These are phyloP conservation scores for Microcera coccophila DNA, from an alignment of 2,329 filamentous ascomycete genomes.

Conservation along the genomic window DNA sequence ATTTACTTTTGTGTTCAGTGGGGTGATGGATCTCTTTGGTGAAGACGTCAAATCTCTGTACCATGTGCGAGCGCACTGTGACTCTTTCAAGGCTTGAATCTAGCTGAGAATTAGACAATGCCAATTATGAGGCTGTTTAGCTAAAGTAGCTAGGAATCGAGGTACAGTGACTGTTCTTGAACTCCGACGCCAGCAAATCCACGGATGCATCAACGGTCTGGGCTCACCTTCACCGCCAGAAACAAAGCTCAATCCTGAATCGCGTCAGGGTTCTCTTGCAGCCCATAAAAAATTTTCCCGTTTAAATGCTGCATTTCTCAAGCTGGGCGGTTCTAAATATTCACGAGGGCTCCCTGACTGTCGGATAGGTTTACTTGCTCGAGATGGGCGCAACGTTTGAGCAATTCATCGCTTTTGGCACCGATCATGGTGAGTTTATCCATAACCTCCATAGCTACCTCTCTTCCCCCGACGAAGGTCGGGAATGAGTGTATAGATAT, in stretches of 20 bases:
- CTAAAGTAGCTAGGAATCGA: no score
- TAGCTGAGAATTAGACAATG: not conserved
- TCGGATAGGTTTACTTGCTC: no score
- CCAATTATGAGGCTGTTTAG: not conserved
- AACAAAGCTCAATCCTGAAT: no score
- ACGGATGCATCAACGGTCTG: not conserved
- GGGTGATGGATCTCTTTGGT: not conserved
- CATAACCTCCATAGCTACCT: not conserved
- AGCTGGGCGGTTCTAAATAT: no score
- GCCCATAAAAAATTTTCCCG: no score
- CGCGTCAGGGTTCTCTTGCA: no score
- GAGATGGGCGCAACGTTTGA: constrained; percentile 28
- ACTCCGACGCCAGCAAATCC: not conserved
- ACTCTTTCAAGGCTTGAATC: not conserved
- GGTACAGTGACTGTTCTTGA: no score
- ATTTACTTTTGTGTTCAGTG: constrained; percentile 21
- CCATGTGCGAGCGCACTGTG: no score
- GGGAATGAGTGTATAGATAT: no score
- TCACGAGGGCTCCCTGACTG: no score
- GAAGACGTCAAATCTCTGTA: not conserved
- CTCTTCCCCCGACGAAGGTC: no score
- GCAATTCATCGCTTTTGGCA: constrained; percentile 43
- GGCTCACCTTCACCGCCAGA: not conserved
- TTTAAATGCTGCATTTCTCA: no score
- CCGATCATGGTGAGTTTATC: constrained; percentile 41